These are phyloP conservation scores for Auxenochlorella pyrenoidosa DNA, from an alignment of 139 green algal genomes.

Conservation along the genomic window DNA sequence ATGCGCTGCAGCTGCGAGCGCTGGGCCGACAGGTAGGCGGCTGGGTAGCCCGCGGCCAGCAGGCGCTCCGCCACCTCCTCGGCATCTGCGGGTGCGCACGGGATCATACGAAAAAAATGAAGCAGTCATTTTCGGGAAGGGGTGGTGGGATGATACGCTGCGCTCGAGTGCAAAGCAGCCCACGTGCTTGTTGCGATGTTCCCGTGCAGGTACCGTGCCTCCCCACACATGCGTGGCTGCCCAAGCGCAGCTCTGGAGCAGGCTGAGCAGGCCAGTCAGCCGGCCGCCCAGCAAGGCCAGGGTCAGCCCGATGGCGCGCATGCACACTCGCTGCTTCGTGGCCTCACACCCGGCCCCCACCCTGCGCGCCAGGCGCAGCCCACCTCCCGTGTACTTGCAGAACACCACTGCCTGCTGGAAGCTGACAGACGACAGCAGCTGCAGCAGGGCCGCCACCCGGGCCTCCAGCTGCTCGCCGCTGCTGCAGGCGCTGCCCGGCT, in stretches of 20 bases:
- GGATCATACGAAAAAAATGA: no score
- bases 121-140: neutral
- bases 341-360: neutral
- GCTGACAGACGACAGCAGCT: conserved; percentile 40
- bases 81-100: conserved; percentile 57
- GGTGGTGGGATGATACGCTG: neutral
- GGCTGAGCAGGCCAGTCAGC: neutral
- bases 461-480: conserved; percentile 1
- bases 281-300: neutral
- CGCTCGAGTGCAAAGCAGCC: no score
- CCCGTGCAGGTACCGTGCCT: no score
- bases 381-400: conserved; percentile 61
- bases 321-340: neutral
- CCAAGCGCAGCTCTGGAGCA: neutral
- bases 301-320: neutral
- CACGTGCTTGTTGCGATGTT: neutral
- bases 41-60: conserved; percentile 63
- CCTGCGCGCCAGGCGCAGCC: neutral
- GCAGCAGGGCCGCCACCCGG: conserved; percentile 55
- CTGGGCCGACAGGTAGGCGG: conserved; percentile 69
- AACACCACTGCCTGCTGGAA: conserved; percentile 89
- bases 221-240: neutral
- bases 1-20: conserved; percentile 66
- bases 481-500: neutral
- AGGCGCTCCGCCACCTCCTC: conserved; percentile 67